Evolutionary conservation across 1,284 basidiomycete species (phyloP).

Genomic region (Leccinum griseonigrum): DNA sequence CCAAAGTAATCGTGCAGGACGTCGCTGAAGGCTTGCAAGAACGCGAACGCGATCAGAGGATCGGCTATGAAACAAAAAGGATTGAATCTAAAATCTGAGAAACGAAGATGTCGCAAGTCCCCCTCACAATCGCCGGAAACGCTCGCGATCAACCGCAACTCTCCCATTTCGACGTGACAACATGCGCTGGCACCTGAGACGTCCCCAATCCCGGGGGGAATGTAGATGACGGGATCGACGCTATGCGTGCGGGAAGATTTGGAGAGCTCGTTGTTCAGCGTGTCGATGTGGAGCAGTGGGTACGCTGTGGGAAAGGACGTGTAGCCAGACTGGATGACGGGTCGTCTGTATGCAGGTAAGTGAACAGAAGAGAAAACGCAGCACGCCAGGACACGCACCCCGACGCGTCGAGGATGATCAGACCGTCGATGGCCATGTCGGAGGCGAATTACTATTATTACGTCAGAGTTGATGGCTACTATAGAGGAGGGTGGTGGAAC

Average conservation of each 20-base stretch:
- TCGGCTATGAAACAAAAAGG: slow-evolving; percentile 56
- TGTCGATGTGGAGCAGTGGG: slow-evolving; percentile 84
- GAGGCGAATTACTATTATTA: neutral
- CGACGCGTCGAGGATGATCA: slow-evolving; percentile 83
- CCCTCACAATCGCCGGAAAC: slow-evolving; percentile 74
- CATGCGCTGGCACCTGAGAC: slow-evolving; percentile 60
- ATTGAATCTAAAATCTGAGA: neutral
- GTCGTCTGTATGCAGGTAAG: slow-evolving; percentile 53
- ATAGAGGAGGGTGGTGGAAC: no score
- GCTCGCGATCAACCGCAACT: slow-evolving; percentile 78
- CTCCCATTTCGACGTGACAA: slow-evolving; percentile 77
- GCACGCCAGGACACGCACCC: slow-evolving; percentile 49
- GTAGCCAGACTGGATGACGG: slow-evolving; percentile 92
- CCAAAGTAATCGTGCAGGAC: slow-evolving; percentile 84
- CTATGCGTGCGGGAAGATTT: slow-evolving; percentile 51
- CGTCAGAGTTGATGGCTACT: neutral
- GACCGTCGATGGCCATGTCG: slow-evolving; percentile 80
- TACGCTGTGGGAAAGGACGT: slow-evolving; percentile 76
- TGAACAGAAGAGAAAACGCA: neutral
- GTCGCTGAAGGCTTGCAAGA: slow-evolving; percentile 81
- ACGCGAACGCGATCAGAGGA: slow-evolving; percentile 87
- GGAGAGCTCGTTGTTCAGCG: slow-evolving; percentile 71
- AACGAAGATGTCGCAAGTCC: slow-evolving; percentile 7
- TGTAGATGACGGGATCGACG: slow-evolving; percentile 71
- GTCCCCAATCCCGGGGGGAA: slow-evolving; percentile 48